These are phyloP conservation scores for Globisporangium polare DNA, from an alignment of 352 stramenopile genomes.

Conservation along the genomic window DNA sequence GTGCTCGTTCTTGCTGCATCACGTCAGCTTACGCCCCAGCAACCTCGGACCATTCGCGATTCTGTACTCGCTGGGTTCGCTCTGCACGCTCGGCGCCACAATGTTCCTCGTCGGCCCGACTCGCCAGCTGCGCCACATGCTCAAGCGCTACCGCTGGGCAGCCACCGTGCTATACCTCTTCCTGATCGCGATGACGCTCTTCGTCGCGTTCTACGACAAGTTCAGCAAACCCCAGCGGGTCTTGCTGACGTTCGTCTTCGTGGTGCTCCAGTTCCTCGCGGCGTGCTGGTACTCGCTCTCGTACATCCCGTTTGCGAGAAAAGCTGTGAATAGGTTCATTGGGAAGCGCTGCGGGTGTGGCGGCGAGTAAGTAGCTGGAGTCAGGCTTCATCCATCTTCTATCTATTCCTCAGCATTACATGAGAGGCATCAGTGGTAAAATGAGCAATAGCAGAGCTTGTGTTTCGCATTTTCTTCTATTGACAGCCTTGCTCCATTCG, in stretches of 20 bases:
- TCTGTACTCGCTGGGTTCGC: constrained; percentile 49
- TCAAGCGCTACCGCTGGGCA: constrained; percentile 33
- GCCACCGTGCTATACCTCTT: constrained; percentile 47
- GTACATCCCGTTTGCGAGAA: constrained; percentile 77
- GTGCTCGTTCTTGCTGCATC: not conserved
- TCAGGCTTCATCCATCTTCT: constrained; percentile 1
- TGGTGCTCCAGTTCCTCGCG: constrained; percentile 65
- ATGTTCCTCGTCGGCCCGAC: constrained; percentile 37
- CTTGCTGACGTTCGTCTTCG: constrained; percentile 45
- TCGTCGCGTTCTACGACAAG: constrained; percentile 34
- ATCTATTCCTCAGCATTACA: constrained; percentile 1
- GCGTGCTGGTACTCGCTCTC: constrained; percentile 77
- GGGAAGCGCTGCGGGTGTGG: constrained; percentile 8
- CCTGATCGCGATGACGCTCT: constrained; percentile 34
- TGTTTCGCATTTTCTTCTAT: not conserved
- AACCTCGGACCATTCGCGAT: constrained; percentile 31
- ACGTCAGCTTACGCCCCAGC: constrained; percentile 7
- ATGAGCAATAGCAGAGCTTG: not conserved
- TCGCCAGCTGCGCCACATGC: constrained; percentile 65
- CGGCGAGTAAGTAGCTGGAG: not conserved
- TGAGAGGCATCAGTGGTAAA: not conserved
- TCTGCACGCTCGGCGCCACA: constrained; percentile 34
- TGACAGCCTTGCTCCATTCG: not conserved
- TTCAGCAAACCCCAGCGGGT: constrained; percentile 17
- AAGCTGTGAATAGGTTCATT: constrained; percentile 20